Evolutionary conservation across 2,329 filamentous ascomycete species (phyloP), one percentile per base, ranked within the genome.

Genomic region (Pyrenochaeta sp.): DNA sequence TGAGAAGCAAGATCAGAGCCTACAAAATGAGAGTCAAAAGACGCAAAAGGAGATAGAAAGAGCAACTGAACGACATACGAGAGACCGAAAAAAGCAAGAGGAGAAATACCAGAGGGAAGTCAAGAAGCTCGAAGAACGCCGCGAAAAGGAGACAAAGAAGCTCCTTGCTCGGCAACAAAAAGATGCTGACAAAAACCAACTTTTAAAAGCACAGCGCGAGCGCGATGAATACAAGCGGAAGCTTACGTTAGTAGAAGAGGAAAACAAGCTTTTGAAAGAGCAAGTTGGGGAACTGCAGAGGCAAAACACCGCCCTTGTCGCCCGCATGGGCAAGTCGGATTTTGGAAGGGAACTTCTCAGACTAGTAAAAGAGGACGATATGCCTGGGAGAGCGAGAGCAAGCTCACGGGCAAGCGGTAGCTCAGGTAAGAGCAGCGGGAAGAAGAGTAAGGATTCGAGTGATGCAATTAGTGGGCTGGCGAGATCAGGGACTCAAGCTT

Each of bases 71-170:
- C 85, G 82, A 60, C 83, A 88, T 65, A 80, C 83, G 31, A 77
- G 74, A 34, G 84, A 87, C 52, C 61, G 59, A 44, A 65, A 65
- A 36, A 75, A 74, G 35, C 68, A 76, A 20, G 66, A 72, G 48
- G 65, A 71, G 7, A 73, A 74, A 41, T 74, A 72, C 24, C 58
- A 67, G 8, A 69, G 67, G 20, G 70, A 75, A 40, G 65, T 85
- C 0, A 80, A 81, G 29, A 88, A 86, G 62, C 82, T 86, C 38
- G 82, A 87, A 54, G 84, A 84, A 32, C 86, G 85, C 55, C 85
- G 86, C 56, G 78, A 80, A 51, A 79, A 78, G 9, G 86, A 90
- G 60, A 73, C 88, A 31, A 74, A 74, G 50, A 87, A 85, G 67
- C 72, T 88, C 2, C 82, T 89, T 51, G 79, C 83, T 52, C 84